Evolutionary conservation across 345 rosid species (phyloP), one percentile per base, ranked within the genome.

Genomic region (Laguncularia racemosa): DNA sequence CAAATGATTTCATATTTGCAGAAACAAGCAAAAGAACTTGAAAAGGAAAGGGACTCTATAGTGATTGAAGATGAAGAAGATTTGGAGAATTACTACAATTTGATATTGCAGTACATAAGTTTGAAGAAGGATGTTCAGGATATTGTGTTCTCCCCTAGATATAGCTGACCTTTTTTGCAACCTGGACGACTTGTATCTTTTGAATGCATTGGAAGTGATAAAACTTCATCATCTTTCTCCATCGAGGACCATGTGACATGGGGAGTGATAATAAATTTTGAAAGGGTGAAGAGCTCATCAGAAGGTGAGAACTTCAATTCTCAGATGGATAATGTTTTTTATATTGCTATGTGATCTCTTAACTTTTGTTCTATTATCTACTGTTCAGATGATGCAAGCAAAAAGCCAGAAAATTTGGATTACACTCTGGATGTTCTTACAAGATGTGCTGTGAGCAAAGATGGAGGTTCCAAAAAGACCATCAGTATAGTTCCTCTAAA

Each of bases 1-100:
- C 20, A 23, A 19, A n/a, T 43, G 13, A 20, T 63, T n/a, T 49
- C 54, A 51, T 70, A 20, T 67, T 62, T 71, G 59, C 84, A 93
- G 97, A 87, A 78, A 73, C 84, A 93, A 85, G 76, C 75, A 46
- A 87, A 83, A 70, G 60, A 57, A 44, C 88, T 89, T 16, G 85
- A 83, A 76, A 91, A 80, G 70, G 97, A 89, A 80, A 89, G 85
- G 73, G 79, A 89, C 71, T 86, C 95, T 26, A 84, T 93, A 73
- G 71, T 83, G 60, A 82, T 93, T 57, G 96, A 89, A 72, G 97
- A 89, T 71, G 97, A 93, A 84, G 99, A 93, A 62, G 82, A 80
- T 73, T 77, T 93, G 61, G 84, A 72, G 68, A 79, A 71, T 59
- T 89, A 87, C 71, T 89, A 93, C 71, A 79, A 85, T 73, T 64